Percentiles rank a stretch among this genome's conserved stretches.
phyloP scores from a whole-genome alignment of 805 yeast genomes.

The Metschnikowia proteae region DNA sequence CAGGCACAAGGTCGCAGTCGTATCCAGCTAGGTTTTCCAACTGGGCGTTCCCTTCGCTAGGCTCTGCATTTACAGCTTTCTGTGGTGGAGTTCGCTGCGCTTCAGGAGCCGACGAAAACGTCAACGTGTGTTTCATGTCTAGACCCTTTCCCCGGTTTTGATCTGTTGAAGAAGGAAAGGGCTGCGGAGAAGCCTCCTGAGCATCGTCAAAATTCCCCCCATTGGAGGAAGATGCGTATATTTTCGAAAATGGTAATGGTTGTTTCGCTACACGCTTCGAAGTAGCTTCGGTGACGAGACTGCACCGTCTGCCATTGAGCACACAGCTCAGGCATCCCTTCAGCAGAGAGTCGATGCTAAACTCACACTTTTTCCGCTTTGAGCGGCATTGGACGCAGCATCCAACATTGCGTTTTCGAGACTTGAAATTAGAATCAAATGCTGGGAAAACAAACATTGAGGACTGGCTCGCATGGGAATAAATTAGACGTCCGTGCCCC shows the following conservation, averaged over 20 bases:
- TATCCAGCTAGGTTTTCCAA: slow-evolving; percentile 8
- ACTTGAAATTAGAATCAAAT: slow-evolving; percentile 36
- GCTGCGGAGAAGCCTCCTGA: not conserved
- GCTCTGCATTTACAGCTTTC: not conserved
- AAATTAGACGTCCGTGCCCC: not conserved
- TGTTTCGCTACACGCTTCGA: not conserved
- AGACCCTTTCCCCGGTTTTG: not conserved
- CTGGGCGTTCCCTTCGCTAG: not conserved
- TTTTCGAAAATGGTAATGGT: not conserved
- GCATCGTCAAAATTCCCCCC: not conserved
- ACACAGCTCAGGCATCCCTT: slow-evolving; percentile 2
- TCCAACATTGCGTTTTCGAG: slow-evolving; percentile 38
- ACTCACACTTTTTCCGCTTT: slow-evolving; percentile 18
- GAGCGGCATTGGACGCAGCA: slow-evolving; percentile 40
- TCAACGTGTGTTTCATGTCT: not conserved
- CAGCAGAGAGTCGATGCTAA: not conserved
- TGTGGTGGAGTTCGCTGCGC: not conserved
- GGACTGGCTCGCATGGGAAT: not conserved
- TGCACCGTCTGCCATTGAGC: slow-evolving; percentile 14
- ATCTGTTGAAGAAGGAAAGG: not conserved
- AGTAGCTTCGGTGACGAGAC: slow-evolving; percentile 11
- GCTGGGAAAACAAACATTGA: slow-evolving; percentile 43
- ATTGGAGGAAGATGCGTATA: not conserved
- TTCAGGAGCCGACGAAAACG: not conserved
- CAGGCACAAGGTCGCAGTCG: not conserved